Evolutionary conservation across 2,329 filamentous ascomycete species (phyloP), one percentile per base, ranked within the genome.

Genomic region (Metarhizium robertsii): DNA sequence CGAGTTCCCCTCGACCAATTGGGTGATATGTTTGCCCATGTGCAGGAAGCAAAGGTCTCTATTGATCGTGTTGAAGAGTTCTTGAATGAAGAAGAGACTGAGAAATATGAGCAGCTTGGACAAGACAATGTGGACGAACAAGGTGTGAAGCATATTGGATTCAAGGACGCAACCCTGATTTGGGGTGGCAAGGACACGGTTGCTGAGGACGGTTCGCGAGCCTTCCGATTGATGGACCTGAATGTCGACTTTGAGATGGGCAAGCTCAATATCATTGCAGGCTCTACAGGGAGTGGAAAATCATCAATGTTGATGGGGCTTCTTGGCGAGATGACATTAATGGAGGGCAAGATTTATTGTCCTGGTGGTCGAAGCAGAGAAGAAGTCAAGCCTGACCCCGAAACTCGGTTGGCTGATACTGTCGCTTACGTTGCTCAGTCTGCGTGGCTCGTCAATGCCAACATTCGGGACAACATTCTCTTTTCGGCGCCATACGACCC

Each of bases 1-100:
- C 86, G 94, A 50, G 89, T 96, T 53, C 94, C 94, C 4, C 77
- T 99, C 49, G 94, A 99, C 69, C 92, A 97, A 72, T 80, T 99
- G 54, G 94, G 94, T 52, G 94, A 99, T 71, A 99, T 99, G 94
- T 87, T 97, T 66, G 94, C 94, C 11, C 94, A 97, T 72, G 92
- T 99, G 4, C 91, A 96, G 73, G 94, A 99, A 72, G 90, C 92
- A 29, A 95, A 95, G 73, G 92, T 99, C 20, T 99, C 94, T 0
- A 85, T 99, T 53, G 92, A 96, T 66, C 92, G 94, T 76, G 90
- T 99, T 7, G 92, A 99, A 66, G 88, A 95, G 63, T 99, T 96
- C 65, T 72, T 99, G 46, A 85, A 80, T 56, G 94, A 99, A 68
- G 91, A 94, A 7, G 94, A 99, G 73, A 99, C 94, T 0, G 90